phyloP scores from a whole-genome alignment of 768 basidiomycete genomes.

The Tremella mesenterica region DNA sequence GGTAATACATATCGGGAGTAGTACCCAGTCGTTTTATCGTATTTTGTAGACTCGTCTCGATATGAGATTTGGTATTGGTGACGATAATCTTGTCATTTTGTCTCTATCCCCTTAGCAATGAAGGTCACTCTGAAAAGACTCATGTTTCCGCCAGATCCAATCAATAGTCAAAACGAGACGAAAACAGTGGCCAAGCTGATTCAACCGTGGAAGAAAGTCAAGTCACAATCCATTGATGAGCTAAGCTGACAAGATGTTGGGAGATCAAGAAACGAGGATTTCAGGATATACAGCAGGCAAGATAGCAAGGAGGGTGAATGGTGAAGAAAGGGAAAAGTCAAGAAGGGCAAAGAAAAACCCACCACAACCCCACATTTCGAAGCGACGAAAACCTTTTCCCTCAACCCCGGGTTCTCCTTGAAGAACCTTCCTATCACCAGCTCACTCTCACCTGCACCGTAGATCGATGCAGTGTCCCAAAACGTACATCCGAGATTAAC shows the following conservation, averaged over 20 bases:
- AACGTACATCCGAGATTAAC: slow-evolving; percentile 31
- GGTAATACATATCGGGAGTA: slow-evolving; percentile 31
- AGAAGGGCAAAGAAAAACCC: slow-evolving; percentile 1
- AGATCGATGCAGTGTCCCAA: slow-evolving; percentile 29
- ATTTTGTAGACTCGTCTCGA: slow-evolving; percentile 24
- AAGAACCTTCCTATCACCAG: slow-evolving; percentile 50
- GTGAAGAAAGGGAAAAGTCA: no score
- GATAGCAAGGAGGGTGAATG: no score
- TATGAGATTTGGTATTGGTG: slow-evolving; percentile 20
- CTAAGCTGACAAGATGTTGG: no score
- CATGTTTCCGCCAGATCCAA: not conserved
- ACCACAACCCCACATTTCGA: slow-evolving; percentile 32
- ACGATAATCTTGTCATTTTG: not conserved
- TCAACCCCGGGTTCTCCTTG: slow-evolving; percentile 13
- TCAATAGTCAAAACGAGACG: no score
- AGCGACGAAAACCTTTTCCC: slow-evolving; percentile 28
- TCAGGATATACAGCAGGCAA: no score
- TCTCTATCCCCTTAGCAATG: not conserved
- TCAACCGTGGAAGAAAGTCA: no score
- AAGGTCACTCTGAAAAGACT: not conserved
- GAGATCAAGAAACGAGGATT: no score
- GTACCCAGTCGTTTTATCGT: slow-evolving; percentile 24
- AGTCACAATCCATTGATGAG: no score
- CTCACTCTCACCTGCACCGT: slow-evolving; percentile 30
- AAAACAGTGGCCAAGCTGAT: no score